Base-by-base conservation (phyloP, 345 rosid species). In the Lumnitzera racemosa region DNA sequence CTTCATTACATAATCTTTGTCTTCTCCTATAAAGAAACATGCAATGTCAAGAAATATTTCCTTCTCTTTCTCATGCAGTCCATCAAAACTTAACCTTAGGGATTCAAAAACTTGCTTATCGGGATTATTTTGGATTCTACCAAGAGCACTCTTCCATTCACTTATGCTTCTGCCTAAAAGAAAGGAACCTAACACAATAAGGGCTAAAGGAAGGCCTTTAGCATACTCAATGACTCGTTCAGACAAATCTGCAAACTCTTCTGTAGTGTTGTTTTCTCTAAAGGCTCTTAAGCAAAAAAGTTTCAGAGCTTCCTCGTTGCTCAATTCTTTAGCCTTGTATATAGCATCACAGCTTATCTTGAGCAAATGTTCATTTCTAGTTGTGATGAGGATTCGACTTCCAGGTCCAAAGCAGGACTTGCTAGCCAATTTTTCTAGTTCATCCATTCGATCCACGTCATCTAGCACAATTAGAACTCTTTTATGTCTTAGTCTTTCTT, bases 331-430 rank as follows among this genome's bases (percentile, higher is more conserved):
- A 0, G 1, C 50, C 15, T 6, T 20, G 13, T 36, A 67, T 12
- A 24, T 43, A n/a, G 2, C 0, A 1, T 54, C 10, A 47, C 55
- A 47, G 24, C 43, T 43, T 14, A 5, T 17, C 2, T 4, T 15
- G 2, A 64, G 61, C 23, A 64, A 47, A 53, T 55, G 47, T 1
- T 59, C 5, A 49, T 70, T 47, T 60, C 74, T 64, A 0, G 73
- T 63, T 23, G 69, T 70, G 15, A 70, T 36, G 3, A 69, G 27
- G 41, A 69, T 57, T 63, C 60, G 59, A 20, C 66, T 70, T 0
- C 66, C 70, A 5, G 0, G 2, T 27, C 57, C 69, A 59, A 70
- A 70, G 60, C 66, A 60, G 6, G 15, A 1, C 8, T 4, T 1
- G 12, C 56, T 54, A 3, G 46, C 65, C 12, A 61, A 3, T n/a